phyloP scores from a whole-genome alignment of 371 early-diverging fungal species.

The Sanchytrium tribonematis region DNA sequence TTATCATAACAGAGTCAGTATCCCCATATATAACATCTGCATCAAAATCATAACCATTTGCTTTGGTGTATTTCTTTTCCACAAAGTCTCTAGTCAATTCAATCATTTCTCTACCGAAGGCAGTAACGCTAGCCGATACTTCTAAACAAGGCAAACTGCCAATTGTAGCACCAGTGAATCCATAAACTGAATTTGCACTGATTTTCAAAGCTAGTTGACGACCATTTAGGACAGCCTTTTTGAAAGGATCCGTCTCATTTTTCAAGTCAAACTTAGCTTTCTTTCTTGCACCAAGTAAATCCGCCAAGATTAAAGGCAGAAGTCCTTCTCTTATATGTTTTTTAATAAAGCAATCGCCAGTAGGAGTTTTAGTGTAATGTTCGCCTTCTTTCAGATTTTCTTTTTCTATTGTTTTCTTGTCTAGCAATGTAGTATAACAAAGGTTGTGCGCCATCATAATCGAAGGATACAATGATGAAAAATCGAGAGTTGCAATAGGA shows the following conservation, averaged over 20 bases:
- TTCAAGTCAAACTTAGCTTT: conserved; percentile 77
- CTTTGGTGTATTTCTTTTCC: conserved; percentile 48
- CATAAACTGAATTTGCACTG: conserved; percentile 97
- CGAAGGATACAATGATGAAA: conserved; percentile 95
- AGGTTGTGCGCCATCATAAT: conserved; percentile 99
- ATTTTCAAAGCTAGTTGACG: conserved; percentile 94
- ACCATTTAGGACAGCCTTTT: conserved; percentile 76
- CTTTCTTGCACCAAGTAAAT: conserved; percentile 83
- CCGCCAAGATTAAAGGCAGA: conserved; percentile 72
- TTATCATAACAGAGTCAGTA: conserved; percentile 99
- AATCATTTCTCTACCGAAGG: conserved; percentile 97
- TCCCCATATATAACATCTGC: conserved; percentile 96
- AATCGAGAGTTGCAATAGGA: conserved; percentile 97
- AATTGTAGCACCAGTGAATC: conserved; percentile 94
- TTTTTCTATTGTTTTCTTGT: conserved; percentile 23
- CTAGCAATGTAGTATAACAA: conserved; percentile 87
- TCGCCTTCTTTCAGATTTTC: conserved; percentile 34
- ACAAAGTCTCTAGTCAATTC: conserved; percentile 62
- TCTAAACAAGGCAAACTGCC: conserved; percentile 93
- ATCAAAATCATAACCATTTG: conserved; percentile 63
- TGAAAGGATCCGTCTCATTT: conserved; percentile 63
- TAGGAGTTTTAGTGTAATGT: conserved; percentile 67
- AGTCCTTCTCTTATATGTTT: conserved; percentile 48
- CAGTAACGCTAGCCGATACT: conserved; percentile 94
- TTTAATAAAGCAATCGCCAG: conserved; percentile 62